Conservation (phyloP, 2,329 filamentous ascomycete genomes). For the Emericellopsis atlantica region DNA sequence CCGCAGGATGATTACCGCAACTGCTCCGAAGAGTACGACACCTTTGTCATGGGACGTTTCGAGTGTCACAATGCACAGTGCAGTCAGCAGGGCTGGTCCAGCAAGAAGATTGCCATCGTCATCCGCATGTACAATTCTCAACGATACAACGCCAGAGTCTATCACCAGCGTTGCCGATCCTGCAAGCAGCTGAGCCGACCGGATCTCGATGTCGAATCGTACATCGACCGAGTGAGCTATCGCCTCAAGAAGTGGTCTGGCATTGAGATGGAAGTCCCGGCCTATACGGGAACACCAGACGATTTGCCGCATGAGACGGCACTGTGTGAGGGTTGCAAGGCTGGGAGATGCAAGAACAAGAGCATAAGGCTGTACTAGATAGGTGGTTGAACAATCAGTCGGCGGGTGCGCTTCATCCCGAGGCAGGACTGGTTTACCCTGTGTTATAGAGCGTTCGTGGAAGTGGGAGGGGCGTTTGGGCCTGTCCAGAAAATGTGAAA, state of each 20-base stretch:
- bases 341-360: constrained; percentile 4
- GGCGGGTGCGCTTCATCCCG: no score
- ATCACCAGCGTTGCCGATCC: constrained; percentile 19
- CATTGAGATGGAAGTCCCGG: constrained; percentile 7
- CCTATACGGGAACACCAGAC: background rate
- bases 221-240: constrained; percentile 20
- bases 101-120: constrained; percentile 17
- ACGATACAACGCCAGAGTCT: constrained; percentile 22
- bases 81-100: constrained; percentile 13
- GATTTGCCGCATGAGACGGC: constrained; percentile 10
- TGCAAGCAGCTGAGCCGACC: constrained; percentile 15
- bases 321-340: constrained; percentile 23
- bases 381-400: no score
- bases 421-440: no score
- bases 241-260: constrained; percentile 22
- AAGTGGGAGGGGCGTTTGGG: no score
- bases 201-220: constrained; percentile 13
- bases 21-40: constrained; percentile 3
- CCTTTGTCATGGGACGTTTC: constrained; percentile 11
- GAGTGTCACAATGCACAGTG: constrained; percentile 14
- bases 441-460: no score
- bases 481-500: no score
- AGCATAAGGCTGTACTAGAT: no score
- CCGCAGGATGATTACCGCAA: constrained; percentile 5
- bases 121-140: constrained; percentile 16